Percentiles rank a stretch among this genome's conserved stretches.
Conservation (phyloP, 2,329 filamentous ascomycete species). For the Exophiala oligosperma region DNA sequence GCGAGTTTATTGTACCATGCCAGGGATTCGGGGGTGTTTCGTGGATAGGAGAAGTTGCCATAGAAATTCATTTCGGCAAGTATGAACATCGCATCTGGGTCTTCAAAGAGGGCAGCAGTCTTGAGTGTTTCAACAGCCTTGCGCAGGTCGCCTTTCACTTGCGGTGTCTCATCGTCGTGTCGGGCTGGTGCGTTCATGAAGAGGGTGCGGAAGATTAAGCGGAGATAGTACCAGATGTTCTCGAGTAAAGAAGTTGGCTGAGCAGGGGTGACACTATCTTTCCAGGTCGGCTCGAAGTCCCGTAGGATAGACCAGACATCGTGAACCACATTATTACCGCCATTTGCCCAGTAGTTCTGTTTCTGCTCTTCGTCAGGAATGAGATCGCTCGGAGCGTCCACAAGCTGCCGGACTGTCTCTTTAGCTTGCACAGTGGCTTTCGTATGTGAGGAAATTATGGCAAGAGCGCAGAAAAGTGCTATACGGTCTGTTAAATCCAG, state of each 20-base stretch:
- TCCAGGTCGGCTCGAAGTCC: constrained; percentile 28
- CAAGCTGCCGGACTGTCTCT: not conserved
- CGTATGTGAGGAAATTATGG: not conserved
- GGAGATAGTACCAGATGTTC: constrained; percentile 60
- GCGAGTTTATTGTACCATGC: constrained; percentile 78
- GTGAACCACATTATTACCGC: constrained; percentile 27
- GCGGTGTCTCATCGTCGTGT: constrained; percentile 29
- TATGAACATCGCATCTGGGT: constrained; percentile 80
- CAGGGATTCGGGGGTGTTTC: constrained; percentile 78
- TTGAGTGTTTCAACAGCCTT: constrained; percentile 61
- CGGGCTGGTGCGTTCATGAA: constrained; percentile 63
- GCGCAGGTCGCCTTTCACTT: constrained; percentile 53
- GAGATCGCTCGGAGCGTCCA: constrained; percentile 6
- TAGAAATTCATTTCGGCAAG: constrained; percentile 96
- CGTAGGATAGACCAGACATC: constrained; percentile 27
- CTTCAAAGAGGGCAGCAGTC: constrained; percentile 55
- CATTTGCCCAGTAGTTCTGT: constrained; percentile 22
- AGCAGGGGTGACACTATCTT: constrained; percentile 25
- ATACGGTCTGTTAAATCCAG: not conserved
- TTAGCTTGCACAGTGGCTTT: constrained; percentile 6
- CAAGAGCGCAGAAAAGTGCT: constrained; percentile 5
- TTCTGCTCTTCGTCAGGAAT: constrained; percentile 16
- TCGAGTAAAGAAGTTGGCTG: constrained; percentile 61
- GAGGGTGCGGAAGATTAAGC: constrained; percentile 61
- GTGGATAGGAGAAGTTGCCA: constrained; percentile 86